Base-by-base conservation (phyloP, 257 asterid genomes). In the Solanum chiquidenum region DNA sequence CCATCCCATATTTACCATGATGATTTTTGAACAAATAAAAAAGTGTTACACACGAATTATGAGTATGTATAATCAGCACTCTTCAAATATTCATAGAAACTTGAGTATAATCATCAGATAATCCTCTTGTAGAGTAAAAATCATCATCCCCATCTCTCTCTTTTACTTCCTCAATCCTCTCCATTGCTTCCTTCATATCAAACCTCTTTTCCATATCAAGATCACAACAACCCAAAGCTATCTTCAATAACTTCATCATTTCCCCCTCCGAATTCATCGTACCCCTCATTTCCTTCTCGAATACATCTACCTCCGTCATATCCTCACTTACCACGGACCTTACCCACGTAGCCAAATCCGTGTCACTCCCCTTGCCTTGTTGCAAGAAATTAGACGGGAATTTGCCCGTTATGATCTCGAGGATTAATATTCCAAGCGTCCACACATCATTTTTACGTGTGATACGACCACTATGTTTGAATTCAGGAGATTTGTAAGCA, bases 401-500 rank as follows among this genome's bases (percentile, higher is more conserved):
- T 64, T 92, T 90, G 4, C 98, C 99, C 0, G 99, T 97, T 10
- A 97, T 83, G 77, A 84, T 89, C 89, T 97, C 99, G 0, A 97
- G 91, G 33, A 97, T 93, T 55, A 97, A 88, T 75, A 96, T 91
- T 13, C 99, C 99, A 21, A 97, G 90, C 64, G 97, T 91, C 99
- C 99, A 96, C 1, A 95, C 94, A 79, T 97, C 99, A 0, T 98
- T 94, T 58, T 94, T 96, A 92, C 92, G 92, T 4, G 96, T 93
- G 89, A 96, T 92, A 25, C 96, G 94, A 1, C 95, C 91, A 8
- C 85, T 92, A n/a, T 74, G 91, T 87, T 88, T 91, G 93, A 88
- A 95, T 90, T 97, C 99, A 0, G 99, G 98, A 1, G 98, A 95
- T 42, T 92, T 95, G 93, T 95, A 97, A 31, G 98, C 95, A 82